Percentiles rank a stretch among this genome's conserved stretches.
phyloP scores from a whole-genome alignment of 371 early-diverging fungal genomes.

The Rhizopus sp. region DNA sequence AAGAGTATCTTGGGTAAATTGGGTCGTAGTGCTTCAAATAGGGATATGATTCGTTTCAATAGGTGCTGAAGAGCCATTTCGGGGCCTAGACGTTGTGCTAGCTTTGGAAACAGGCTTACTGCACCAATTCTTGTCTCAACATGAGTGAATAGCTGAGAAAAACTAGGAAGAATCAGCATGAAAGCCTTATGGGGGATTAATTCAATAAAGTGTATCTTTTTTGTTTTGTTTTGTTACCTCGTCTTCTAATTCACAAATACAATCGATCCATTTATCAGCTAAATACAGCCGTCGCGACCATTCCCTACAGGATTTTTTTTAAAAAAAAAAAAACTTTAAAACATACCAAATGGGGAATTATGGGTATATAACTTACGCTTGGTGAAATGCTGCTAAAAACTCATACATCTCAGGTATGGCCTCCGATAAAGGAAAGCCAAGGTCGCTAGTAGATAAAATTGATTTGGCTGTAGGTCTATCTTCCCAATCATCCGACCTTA shows the following conservation, averaged over 20 bases:
- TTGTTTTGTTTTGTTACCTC: conserved; percentile 31
- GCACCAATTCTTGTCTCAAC: conserved; percentile 55
- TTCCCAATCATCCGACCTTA: conserved; percentile 48
- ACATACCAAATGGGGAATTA: neutral
- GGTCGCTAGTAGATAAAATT: conserved; percentile 55
- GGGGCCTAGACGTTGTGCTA: conserved; percentile 60
- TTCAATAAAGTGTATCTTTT: neutral
- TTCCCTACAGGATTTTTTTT: conserved; percentile 37
- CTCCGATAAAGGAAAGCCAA: conserved; percentile 55
- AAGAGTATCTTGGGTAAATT: conserved; percentile 57
- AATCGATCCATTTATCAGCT: conserved; percentile 62
- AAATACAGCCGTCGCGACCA: conserved; percentile 51
- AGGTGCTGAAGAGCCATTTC: conserved; percentile 55
- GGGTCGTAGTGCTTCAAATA: conserved; percentile 66
- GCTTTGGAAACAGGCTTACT: conserved; percentile 57
- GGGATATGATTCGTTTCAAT: conserved; percentile 59
- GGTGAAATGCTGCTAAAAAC: conserved; percentile 59
- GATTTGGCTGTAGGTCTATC: conserved; percentile 58
- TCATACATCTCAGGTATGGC: conserved; percentile 65
- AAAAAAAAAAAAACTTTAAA: conserved; percentile 1
- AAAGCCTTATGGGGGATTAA: conserved; percentile 43
- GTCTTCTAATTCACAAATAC: conserved; percentile 61
- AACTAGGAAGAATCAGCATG: conserved; percentile 59
- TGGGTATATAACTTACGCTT: conserved; percentile 41
- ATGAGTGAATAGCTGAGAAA: conserved; percentile 57